Conservation (phyloP, 371 early-diverging fungal genomes). For the Zychaea mexicana region DNA sequence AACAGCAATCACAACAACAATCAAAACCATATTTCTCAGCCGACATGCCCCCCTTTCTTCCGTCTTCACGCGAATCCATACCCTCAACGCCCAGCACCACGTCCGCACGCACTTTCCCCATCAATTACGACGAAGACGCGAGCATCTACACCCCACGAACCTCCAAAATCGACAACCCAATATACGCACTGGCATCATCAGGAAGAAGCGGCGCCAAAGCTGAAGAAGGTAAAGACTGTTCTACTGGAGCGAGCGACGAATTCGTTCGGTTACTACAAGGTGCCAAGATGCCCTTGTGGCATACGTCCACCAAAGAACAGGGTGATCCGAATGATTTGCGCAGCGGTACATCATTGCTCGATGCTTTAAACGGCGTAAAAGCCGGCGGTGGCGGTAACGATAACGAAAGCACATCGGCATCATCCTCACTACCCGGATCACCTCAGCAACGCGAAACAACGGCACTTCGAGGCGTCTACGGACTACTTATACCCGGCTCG, state of each 20-base stretch:
- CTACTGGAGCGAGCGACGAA: background rate
- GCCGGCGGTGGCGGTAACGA: no score
- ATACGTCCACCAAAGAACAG: background rate
- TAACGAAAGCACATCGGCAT: no score
- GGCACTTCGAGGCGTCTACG: background rate
- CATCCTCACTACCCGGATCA: background rate
- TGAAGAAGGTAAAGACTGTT: background rate
- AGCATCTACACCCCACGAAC: background rate
- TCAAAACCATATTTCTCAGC: background rate
- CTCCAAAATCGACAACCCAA: background rate
- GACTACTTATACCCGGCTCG: background rate
- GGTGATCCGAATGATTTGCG: no score
- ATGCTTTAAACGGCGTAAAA: no score
- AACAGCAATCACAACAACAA: background rate
- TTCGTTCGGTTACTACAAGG: conserved; percentile 3
- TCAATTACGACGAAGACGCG: background rate
- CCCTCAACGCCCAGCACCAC: background rate
- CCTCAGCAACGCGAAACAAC: background rate
- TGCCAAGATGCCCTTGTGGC: background rate
- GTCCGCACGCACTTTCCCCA: background rate
- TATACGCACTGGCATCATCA: background rate
- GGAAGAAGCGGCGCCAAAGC: background rate
- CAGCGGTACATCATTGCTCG: no score
- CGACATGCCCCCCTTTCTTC: background rate
- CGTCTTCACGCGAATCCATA: background rate